Conservation (phyloP, 2,329 filamentous ascomycete species). For the Ophiostoma sp. region DNA sequence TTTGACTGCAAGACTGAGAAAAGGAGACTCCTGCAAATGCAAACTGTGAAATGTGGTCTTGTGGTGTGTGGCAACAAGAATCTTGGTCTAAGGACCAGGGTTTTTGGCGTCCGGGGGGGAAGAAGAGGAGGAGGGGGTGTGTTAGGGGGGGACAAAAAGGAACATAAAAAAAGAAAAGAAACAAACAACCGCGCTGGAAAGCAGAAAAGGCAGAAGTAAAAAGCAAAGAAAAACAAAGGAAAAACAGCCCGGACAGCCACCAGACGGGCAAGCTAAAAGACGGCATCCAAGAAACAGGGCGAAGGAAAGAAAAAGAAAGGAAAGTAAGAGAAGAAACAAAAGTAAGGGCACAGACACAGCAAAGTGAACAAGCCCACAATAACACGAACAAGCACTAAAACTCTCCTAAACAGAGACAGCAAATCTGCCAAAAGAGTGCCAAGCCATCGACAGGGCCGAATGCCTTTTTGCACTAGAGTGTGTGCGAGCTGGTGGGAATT, state of each 20-base stretch:
- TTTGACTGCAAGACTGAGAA: background rate
- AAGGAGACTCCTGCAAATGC: background rate
- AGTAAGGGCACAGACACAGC: background rate
- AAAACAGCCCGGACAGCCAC: background rate
- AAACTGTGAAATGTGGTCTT: background rate
- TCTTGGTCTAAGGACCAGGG: conserved; percentile 5
- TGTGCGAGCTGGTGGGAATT: background rate
- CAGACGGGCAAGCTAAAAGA: background rate
- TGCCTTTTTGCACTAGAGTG: conserved; percentile 5
- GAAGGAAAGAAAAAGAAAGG: background rate
- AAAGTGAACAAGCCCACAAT: background rate
- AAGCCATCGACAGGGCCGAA: conserved; percentile 12
- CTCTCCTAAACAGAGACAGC: background rate
- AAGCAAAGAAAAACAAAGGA: background rate
- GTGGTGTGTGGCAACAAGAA: conserved; percentile 21
- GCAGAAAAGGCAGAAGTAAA: background rate
- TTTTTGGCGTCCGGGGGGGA: conserved; percentile 1
- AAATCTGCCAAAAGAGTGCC: background rate
- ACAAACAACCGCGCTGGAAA: background rate
- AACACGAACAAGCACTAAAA: background rate
- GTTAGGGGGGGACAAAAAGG: background rate
- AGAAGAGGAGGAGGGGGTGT: background rate
- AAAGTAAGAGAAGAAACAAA: background rate
- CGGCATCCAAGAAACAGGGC: background rate
- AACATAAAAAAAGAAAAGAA: background rate